A percentile compares a stretch with the other conserved stretches of the same genome.
Evolutionary conservation across 2,329 filamentous ascomycete species (phyloP).

Genomic region (Alternaria sp.): DNA sequence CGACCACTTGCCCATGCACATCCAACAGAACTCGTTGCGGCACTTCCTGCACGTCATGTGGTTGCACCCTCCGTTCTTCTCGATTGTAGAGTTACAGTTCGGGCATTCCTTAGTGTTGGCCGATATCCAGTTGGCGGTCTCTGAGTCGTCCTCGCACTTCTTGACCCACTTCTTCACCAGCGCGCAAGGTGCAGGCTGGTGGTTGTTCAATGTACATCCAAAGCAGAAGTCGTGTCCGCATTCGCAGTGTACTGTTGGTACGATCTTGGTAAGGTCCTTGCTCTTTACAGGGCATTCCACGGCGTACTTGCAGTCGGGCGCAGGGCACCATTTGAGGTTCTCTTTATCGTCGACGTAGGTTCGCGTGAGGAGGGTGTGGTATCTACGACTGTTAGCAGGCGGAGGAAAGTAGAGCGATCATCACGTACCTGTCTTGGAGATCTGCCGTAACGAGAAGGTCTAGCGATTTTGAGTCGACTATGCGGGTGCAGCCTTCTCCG

Average conservation of each 20-base stretch:
- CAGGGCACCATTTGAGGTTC: constrained; percentile 94
- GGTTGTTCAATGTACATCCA: constrained; percentile 86
- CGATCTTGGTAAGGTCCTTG: constrained; percentile 81
- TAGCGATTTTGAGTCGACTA: constrained; percentile 89
- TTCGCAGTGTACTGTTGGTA: constrained; percentile 85
- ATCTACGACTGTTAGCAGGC: constrained; percentile 58
- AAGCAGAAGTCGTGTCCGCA: constrained; percentile 94
- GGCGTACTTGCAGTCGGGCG: constrained; percentile 94
- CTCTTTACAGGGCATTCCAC: constrained; percentile 87
- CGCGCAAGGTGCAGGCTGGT: constrained; percentile 89
- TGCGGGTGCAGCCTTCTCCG: constrained; percentile 81
- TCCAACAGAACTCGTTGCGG: constrained; percentile 98
- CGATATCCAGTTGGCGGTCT: constrained; percentile 99
- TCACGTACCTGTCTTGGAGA: constrained; percentile 60
- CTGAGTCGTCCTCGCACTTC: constrained; percentile 97
- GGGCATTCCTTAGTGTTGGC: constrained; percentile 99
- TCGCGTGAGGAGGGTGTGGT: constrained; percentile 84
- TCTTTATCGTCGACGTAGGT: constrained; percentile 98
- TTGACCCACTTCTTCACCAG: constrained; percentile 96
- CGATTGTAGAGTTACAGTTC: constrained; percentile 93
- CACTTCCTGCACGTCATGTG: constrained; percentile 98
- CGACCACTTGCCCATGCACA: constrained; percentile 99
- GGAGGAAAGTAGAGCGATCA: background rate
- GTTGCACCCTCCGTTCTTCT: constrained; percentile 98
- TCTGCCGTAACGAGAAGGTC: constrained; percentile 72